These are phyloP conservation scores for Rhododendron ovatum DNA, from an alignment of 148 eudicot species.

Conservation along the genomic window DNA sequence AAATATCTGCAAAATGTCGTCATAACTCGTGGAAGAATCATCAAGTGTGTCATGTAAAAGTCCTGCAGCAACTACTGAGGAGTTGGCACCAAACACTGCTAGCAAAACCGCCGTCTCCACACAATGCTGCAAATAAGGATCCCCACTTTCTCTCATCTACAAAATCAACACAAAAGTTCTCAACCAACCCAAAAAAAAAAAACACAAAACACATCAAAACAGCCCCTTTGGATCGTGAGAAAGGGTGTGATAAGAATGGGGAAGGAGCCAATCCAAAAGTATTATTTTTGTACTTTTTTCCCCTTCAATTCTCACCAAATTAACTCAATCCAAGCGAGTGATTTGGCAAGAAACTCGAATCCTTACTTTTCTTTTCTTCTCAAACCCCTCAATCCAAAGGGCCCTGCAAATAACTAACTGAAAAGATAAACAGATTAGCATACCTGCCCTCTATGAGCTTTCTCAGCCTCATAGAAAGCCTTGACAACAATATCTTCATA, in stretches of 20 bases:
- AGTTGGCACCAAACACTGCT: constrained; percentile 75
- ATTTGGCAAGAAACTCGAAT: background rate
- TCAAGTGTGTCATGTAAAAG: constrained; percentile 90
- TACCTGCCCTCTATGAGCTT: constrained; percentile 98
- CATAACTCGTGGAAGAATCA: constrained; percentile 69
- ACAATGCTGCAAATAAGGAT: constrained; percentile 90
- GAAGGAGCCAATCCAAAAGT: background rate
- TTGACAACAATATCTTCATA: constrained; percentile 62
- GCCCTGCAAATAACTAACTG: background rate
- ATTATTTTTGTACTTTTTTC: background rate
- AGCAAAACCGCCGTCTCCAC: constrained; percentile 85
- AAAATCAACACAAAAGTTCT: constrained; percentile 19
- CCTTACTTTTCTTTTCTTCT: background rate
- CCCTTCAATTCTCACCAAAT: background rate
- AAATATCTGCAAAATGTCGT: constrained; percentile 46
- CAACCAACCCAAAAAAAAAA: background rate
- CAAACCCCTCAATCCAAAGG: background rate
- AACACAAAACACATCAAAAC: background rate
- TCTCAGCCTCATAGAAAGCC: constrained; percentile 92
- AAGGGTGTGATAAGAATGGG: background rate
- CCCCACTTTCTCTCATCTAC: constrained; percentile 85
- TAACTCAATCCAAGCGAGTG: background rate
- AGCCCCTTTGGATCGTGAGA: background rate
- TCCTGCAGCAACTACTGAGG: constrained; percentile 93
- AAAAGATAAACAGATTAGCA: background rate